Evolutionary conservation across 2,329 filamentous ascomycete genomes (phyloP).

Genomic region (Calonectria pseudoreteaudii): DNA sequence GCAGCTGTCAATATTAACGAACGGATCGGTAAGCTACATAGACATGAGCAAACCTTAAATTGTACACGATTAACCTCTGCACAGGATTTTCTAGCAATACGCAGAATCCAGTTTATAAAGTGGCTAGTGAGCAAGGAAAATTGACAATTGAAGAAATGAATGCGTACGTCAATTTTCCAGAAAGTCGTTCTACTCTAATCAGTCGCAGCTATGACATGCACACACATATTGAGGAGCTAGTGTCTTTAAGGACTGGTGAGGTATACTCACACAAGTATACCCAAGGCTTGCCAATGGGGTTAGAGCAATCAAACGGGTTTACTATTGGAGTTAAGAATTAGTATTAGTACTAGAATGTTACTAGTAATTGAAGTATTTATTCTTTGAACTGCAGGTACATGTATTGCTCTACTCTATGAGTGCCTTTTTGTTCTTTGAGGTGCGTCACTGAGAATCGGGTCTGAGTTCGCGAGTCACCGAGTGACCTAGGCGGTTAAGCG

Average conservation of each 20-base stretch:
- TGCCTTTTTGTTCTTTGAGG: too few species aligned
- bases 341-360: neutral
- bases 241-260: slow-evolving; percentile 44
- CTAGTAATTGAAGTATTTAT: too few species aligned
- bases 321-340: neutral
- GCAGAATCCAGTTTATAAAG: slow-evolving; percentile 66
- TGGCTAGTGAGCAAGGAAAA: slow-evolving; percentile 70
- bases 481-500: too few species aligned
- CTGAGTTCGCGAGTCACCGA: too few species aligned
- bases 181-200: neutral
- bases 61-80: neutral
- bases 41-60: neutral
- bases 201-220: slow-evolving; percentile 67
- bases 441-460: too few species aligned
- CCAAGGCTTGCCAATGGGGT: slow-evolving; percentile 14
- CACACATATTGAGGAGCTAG: slow-evolving; percentile 63
- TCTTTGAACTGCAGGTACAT: too few species aligned
- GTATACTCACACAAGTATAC: neutral
- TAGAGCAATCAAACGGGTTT: slow-evolving; percentile 12
- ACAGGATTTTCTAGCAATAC: slow-evolving; percentile 69
- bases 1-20: slow-evolving; percentile 73
- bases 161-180: slow-evolving; percentile 53
- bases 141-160: slow-evolving; percentile 79
- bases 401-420: too few species aligned
- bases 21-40: slow-evolving; percentile 58